Evolutionary conservation across 306 rosid species (phyloP), one percentile per base, ranked within the genome.

Genomic region (Lathyrus sativus): DNA sequence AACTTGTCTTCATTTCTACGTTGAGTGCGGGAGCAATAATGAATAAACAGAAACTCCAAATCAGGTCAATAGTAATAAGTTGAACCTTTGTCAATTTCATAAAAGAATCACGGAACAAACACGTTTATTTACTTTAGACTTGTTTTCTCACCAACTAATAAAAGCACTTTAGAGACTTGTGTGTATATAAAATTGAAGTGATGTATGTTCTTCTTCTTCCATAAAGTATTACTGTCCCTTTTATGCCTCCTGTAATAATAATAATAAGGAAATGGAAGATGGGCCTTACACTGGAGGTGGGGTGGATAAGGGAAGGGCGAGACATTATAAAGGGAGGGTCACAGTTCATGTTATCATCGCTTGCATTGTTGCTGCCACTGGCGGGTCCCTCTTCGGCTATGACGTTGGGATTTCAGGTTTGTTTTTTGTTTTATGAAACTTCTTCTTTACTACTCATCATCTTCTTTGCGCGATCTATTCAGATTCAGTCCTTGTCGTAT

Each of bases 351-450:
- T 90, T 31, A 39, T 86, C 67, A 68, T 88, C 49, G 80, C 96
- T 35, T 88, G 96, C 75, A 35, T 88, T 69, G 85, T 88, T 77
- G 95, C 92, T 35, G 96, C 95, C 31, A 71, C 76, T 45, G 96
- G 96, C 3, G 96, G 96, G 14, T 71, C 96, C 11, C 83, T 88
- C 37, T 90, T 88, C 6, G 96, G 96, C 50, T 88, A 88, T 76
- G 96, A 88, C 54, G 79, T 90, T 77, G 96, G 96, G 37, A 83
- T 90, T 80, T 88, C 95, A 88, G 95, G 95, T 11, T 41, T 2
- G 12, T 39, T 24, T 24, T 24, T 24, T n/a, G n/a, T n/a, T 31
- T 31, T 31, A 5, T 31, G 5, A 31, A 31, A 31, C 0, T 6
- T 33, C 38, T 33, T 33, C 38, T 6, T 33, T 33, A 33, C 8